A percentile compares a stretch with the other conserved stretches of the same genome.
Evolutionary conservation across 2,329 filamentous ascomycete species (phyloP).

Genomic region (Penicillium freii): DNA sequence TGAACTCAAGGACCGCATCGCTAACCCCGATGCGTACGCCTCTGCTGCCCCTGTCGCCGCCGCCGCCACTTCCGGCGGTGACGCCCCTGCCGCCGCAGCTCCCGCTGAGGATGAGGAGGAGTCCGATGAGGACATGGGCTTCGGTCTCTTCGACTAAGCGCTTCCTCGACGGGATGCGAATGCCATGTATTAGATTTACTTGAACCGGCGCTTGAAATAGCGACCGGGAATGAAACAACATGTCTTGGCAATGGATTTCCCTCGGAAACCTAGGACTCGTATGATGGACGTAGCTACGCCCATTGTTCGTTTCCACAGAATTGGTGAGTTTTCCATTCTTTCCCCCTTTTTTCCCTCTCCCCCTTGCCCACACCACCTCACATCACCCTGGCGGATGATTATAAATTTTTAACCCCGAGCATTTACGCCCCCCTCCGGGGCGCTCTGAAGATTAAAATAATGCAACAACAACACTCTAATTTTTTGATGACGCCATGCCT

Average conservation of each 20-base stretch:
- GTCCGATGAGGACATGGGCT: conserved; percentile 63
- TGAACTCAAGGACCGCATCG: conserved; percentile 98
- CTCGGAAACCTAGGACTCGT: conserved; percentile 19
- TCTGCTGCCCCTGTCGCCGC: conserved; percentile 69
- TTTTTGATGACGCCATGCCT: conserved; percentile 60
- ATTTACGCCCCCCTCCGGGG: conserved; percentile 35
- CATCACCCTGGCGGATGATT: conserved; percentile 53
- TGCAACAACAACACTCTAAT: conserved; percentile 69
- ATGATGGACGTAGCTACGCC: conserved; percentile 38
- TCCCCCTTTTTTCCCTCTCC: conserved; percentile 4
- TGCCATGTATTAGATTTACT: conserved; percentile 41
- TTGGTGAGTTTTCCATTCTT: conserved; percentile 27
- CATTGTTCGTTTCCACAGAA: conserved; percentile 28
- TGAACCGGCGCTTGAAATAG: conserved; percentile 30
- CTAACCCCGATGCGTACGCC: conserved; percentile 97
- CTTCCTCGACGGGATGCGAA: conserved; percentile 29
- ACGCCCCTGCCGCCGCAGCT: conserved; percentile 53
- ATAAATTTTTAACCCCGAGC: conserved; percentile 66
- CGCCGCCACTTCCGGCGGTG: conserved; percentile 52
- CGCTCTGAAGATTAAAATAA: conserved; percentile 56
- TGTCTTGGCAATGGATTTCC: conserved; percentile 27
- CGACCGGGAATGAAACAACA: conserved; percentile 34
- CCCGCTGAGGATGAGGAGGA: conserved; percentile 66
- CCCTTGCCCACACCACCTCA: neutral
- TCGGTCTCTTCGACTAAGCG: conserved; percentile 73